Percentiles rank a stretch among this genome's conserved stretches.
These are phyloP conservation scores for Gyrodon lividus DNA, from an alignment of 768 basidiomycete genomes.

Conservation along the genomic window DNA sequence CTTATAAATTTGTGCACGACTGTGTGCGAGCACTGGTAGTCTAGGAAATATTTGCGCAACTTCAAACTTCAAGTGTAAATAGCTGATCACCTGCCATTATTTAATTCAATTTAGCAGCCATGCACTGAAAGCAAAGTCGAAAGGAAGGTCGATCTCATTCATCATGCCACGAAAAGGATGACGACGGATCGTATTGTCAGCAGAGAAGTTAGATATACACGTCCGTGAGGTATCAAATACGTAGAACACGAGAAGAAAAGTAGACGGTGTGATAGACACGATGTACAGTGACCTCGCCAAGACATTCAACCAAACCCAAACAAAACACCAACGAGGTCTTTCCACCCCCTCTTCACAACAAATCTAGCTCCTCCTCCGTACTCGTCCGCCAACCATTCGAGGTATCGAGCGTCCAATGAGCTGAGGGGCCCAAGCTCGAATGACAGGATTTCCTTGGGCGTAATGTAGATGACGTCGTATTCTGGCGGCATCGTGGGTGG, in stretches of 20 bases:
- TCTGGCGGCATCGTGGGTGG: constrained; percentile 13
- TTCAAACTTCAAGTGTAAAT: no score
- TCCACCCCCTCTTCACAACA: constrained; percentile 45
- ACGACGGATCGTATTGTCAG: background rate
- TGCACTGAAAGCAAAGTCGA: no score
- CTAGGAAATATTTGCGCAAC: no score
- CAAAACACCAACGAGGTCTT: constrained; percentile 43
- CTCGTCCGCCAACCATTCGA: constrained; percentile 75
- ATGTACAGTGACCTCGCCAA: no score
- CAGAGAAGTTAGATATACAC: background rate
- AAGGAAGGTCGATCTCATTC: no score
- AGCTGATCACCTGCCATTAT: no score
- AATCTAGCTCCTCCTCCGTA: constrained; percentile 48
- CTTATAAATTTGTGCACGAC: no score
- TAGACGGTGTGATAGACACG: background rate
- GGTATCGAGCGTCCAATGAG: constrained; percentile 63
- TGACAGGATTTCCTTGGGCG: constrained; percentile 60
- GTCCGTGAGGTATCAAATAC: background rate
- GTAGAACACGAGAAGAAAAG: background rate
- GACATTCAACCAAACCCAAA: constrained; percentile 43
- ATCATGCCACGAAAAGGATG: background rate
- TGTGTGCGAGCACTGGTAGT: no score
- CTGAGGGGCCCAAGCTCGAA: constrained; percentile 79
- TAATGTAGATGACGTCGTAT: constrained; percentile 42
- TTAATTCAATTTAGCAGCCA: no score